Conservation (phyloP, 257 asterid genomes). For the Solanum rostratum region DNA sequence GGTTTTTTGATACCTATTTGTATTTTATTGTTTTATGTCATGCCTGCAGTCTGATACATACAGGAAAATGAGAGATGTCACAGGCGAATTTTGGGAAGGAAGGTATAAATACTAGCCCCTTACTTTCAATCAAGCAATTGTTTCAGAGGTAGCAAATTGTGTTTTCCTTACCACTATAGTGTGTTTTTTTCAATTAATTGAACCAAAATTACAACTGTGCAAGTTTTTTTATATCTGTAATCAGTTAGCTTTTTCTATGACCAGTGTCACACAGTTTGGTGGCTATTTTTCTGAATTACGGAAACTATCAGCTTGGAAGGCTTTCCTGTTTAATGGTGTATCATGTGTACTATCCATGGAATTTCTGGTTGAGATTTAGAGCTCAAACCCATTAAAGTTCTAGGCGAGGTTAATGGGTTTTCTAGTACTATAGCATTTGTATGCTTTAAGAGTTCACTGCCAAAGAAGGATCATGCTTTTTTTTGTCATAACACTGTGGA, state of each 20-base stretch:
- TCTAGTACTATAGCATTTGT: background rate
- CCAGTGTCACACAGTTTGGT: background rate
- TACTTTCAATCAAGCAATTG: background rate
- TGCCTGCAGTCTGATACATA: constrained; percentile 75
- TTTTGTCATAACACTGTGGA: background rate
- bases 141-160: background rate
- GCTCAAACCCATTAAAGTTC: background rate
- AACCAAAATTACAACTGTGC: background rate
- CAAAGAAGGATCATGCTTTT: background rate
- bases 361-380: background rate
- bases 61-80: constrained; percentile 81
- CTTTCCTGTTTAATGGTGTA: background rate
- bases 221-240: background rate
- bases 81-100: constrained; percentile 94
- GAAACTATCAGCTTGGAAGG: background rate
- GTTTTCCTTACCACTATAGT: background rate
- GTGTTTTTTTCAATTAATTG: background rate
- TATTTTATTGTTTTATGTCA: background rate
- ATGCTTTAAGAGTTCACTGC: background rate
- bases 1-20: background rate
- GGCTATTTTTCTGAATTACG: background rate
- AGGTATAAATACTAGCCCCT: constrained; percentile 33
- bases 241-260: background rate
- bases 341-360: background rate
- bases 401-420: background rate